phyloP scores from a whole-genome alignment of 1,284 basidiomycete genomes.

The Leccinum discolor region DNA sequence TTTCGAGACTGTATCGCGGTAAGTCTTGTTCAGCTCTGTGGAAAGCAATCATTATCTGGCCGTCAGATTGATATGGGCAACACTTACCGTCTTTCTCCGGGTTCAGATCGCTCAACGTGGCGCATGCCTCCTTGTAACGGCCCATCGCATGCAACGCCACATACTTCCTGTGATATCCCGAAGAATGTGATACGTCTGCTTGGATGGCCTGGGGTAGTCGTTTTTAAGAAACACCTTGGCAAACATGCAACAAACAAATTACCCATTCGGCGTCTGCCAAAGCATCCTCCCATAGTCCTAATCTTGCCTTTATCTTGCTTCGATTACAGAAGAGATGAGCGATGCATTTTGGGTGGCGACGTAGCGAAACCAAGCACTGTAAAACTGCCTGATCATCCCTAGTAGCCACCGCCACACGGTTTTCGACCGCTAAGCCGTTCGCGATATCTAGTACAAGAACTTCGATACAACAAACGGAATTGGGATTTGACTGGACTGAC shows the following conservation, averaged over 20 bases:
- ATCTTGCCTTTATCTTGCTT: too few relatives aligned
- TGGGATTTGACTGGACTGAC: neutral
- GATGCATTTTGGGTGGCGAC: too few relatives aligned
- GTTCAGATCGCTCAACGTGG: neutral
- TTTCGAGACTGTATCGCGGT: neutral
- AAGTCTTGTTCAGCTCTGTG: slow-evolving; percentile 4
- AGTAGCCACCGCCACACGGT: too few relatives aligned
- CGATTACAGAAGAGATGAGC: too few relatives aligned
- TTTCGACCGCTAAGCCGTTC: too few relatives aligned
- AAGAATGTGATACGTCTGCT: neutral
- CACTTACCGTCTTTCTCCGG: slow-evolving; percentile 1
- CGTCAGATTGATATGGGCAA: neutral
- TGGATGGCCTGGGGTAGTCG: slow-evolving; percentile 7
- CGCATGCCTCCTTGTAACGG: neutral
- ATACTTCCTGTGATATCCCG: slow-evolving; percentile 8
- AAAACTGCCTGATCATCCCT: too few relatives aligned
- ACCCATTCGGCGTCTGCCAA: too few relatives aligned
- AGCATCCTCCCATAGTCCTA: too few relatives aligned
- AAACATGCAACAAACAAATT: neutral
- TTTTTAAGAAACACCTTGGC: neutral
- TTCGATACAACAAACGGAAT: neutral
- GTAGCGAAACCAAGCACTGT: too few relatives aligned
- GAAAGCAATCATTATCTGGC: neutral
- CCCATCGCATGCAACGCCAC: neutral
- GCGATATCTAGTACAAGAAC: too few relatives aligned